Evolutionary conservation across 345 rosid genomes (phyloP), one percentile per base, ranked within the genome.

Genomic region (Populus ilicifolia): DNA sequence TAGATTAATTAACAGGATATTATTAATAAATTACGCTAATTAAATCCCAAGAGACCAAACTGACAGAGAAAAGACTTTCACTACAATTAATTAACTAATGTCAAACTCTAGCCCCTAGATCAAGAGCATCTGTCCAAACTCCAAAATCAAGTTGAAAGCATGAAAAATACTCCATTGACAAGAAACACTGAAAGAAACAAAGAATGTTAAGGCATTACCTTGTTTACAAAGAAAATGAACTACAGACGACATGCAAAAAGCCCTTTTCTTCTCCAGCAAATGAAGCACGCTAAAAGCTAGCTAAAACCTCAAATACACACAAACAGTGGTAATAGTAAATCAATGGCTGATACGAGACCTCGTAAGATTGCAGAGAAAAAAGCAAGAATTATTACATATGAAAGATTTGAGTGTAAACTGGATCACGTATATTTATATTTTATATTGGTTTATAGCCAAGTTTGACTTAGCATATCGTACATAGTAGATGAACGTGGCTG

Each of bases 401-500:
- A 67, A 78, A 70, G 78, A 48, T 82, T 71, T 75, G 94, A 83
- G 85, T 80, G 73, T 38, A 71, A 56, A 10, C 27, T 59, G 78
- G 73, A 76, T 64, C 65, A 71, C 39, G 59, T 56, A 67, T 67
- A 63, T 48, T 44, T 61, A 67, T 23, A 62, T 70, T 18, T 63
- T 33, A 62, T 70, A 77, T 59, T 6, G 76, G 44, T 41, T 41
- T 41, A 41, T 41, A 41, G 44, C 62, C 68, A 36, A 82, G 84
- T 82, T 87, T 90, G 97, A 90, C 97, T 85, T 87, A 80, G 83
- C 78, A 77, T 69, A 41, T 41, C 44, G 72, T 78, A 81, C 83
- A 81, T 75, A 73, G 85, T 87, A 63, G 75, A 83, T 84, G 85
- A 87, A 90, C 71, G 83, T 75, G 66, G 85, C 87, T 80, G 91